phyloP scores from a whole-genome alignment of 306 rosid species.

The Delonix regia region DNA sequence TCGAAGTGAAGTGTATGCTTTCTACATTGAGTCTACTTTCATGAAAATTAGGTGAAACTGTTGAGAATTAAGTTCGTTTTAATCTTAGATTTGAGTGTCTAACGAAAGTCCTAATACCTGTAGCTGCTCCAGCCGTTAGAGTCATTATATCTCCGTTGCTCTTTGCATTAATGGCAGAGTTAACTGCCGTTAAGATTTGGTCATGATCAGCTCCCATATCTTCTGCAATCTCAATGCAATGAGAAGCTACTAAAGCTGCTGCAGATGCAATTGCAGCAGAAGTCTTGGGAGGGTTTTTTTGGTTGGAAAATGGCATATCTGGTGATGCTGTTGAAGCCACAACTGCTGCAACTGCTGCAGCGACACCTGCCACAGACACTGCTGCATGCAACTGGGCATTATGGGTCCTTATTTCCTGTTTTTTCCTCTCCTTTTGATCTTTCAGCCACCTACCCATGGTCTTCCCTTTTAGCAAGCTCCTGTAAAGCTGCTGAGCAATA shows the following conservation, averaged over 20 bases:
- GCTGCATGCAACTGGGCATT: conserved; percentile 94
- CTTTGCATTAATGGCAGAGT: conserved; percentile 86
- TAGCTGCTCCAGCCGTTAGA: conserved; percentile 95
- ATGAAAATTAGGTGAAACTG: background rate
- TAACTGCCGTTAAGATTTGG: conserved; percentile 65
- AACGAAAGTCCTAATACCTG: conserved; percentile 53
- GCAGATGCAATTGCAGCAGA: conserved; percentile 85
- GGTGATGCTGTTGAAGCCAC: conserved; percentile 70
- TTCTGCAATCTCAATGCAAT: conserved; percentile 96
- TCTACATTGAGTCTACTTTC: background rate
- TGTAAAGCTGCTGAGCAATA: conserved; percentile 66
- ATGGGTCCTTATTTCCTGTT: conserved; percentile 86
- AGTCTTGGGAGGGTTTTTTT: conserved; percentile 50
- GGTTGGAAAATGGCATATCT: conserved; percentile 48
- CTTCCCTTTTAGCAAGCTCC: conserved; percentile 74
- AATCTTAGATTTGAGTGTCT: background rate
- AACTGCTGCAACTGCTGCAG: conserved; percentile 84
- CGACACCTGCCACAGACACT: conserved; percentile 94
- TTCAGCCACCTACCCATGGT: conserved; percentile 80
- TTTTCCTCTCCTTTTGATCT: conserved; percentile 96
- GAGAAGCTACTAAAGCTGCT: conserved; percentile 92
- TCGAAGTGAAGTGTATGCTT: background rate
- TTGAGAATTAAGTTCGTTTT: too few relatives aligned
- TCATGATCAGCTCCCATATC: conserved; percentile 93
- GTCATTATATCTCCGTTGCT: conserved; percentile 93